Conservation (phyloP, 345 rosid species). For the Salix purpurea region DNA sequence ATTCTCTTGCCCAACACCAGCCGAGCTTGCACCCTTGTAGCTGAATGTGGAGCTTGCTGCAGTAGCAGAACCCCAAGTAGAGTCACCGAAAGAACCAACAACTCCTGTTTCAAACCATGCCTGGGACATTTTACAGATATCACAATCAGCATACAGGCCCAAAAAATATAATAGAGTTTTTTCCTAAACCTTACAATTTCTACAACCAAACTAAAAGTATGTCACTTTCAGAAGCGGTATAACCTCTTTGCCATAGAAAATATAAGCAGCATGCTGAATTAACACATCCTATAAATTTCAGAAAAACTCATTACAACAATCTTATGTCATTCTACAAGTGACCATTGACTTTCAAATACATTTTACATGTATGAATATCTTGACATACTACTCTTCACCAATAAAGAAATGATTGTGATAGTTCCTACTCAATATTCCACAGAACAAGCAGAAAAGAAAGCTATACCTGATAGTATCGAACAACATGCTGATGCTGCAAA, state of each 20-base stretch:
- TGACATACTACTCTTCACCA: background rate
- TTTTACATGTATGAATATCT: background rate
- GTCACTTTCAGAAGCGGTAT: background rate
- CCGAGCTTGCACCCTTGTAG: constrained; percentile 45
- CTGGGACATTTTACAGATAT: constrained; percentile 43
- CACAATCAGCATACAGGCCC: constrained; percentile 19
- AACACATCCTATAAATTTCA: background rate
- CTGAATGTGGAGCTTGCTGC: constrained; percentile 67
- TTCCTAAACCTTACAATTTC: background rate
- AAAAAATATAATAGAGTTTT: background rate
- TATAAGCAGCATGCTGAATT: background rate
- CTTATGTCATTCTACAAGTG: background rate
- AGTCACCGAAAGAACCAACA: constrained; percentile 56
- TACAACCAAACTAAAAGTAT: background rate
- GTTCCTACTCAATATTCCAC: background rate
- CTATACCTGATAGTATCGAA: constrained; percentile 92
- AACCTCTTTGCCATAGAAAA: background rate
- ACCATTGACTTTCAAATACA: background rate
- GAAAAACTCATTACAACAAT: background rate
- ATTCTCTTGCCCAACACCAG: constrained; percentile 61
- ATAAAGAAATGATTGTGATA: background rate
- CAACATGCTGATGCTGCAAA: constrained; percentile 97
- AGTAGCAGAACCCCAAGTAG: constrained; percentile 67
- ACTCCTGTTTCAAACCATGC: constrained; percentile 97
- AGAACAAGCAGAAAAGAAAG: constrained; percentile 17